phyloP scores from a whole-genome alignment of 108 stramenopile species.

The Nitzschia inconspicua region DNA sequence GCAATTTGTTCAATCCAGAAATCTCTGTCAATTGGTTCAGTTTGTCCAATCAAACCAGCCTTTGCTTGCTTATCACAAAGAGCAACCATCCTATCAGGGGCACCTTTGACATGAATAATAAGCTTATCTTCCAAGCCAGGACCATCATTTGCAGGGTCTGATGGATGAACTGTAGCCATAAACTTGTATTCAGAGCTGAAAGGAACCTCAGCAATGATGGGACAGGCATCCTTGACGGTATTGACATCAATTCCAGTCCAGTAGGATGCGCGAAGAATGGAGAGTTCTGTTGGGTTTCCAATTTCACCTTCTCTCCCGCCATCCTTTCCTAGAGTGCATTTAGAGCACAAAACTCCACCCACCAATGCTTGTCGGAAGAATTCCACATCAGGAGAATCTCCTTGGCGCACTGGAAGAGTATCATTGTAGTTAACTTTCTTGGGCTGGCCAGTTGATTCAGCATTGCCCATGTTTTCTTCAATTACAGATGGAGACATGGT shows the following conservation, averaged over 20 bases:
- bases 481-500: too few species aligned
- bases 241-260: constrained; percentile 71
- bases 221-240: constrained; percentile 44
- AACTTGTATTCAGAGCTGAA: constrained; percentile 85
- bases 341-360: constrained; percentile 75
- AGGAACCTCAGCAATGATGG: constrained; percentile 78
- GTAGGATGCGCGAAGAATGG: constrained; percentile 79
- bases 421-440: constrained; percentile 28
- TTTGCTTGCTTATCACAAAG: constrained; percentile 77
- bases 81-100: constrained; percentile 91
- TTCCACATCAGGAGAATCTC: constrained; percentile 42
- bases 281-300: constrained; percentile 85
- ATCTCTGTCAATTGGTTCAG: constrained; percentile 66
- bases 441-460: not conserved
- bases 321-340: constrained; percentile 69
- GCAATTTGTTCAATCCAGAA: constrained; percentile 84
- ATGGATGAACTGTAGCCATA: constrained; percentile 79
- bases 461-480: constrained; percentile 7
- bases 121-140: constrained; percentile 40
- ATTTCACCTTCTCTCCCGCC: constrained; percentile 79
- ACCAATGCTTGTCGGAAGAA: constrained; percentile 62
- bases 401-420: constrained; percentile 46
- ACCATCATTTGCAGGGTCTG: constrained; percentile 40
- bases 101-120: constrained; percentile 92
- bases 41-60: constrained; percentile 53